phyloP scores from a whole-genome alignment of 1,284 basidiomycete species.

The Pascua sp. region DNA sequence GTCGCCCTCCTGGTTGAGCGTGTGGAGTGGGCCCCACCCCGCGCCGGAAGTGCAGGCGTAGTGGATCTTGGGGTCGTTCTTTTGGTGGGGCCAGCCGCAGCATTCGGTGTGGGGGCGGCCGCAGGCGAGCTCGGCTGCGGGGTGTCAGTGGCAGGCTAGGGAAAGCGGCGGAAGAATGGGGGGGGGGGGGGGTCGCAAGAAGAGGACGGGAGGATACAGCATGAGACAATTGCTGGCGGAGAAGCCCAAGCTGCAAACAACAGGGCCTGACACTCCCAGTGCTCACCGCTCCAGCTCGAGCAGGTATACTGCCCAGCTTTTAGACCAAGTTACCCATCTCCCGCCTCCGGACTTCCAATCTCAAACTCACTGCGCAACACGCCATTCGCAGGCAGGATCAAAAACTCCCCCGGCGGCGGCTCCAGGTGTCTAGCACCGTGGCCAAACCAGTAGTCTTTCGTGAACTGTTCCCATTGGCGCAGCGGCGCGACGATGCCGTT shows the following conservation, averaged over 20 bases:
- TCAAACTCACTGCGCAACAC: too few species aligned
- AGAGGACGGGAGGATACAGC: too few species aligned
- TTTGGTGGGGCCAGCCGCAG: background rate
- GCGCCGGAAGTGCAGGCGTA: too few species aligned
- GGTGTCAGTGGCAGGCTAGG: too few species aligned
- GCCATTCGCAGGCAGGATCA: background rate
- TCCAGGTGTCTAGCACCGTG: background rate
- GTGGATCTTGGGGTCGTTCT: background rate
- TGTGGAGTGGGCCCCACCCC: background rate
- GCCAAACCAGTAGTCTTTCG: constrained; percentile 2
- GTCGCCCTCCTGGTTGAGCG: constrained; percentile 1
- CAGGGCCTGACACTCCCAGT: background rate
- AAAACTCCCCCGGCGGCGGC: background rate
- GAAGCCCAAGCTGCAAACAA: background rate
- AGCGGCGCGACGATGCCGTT: background rate
- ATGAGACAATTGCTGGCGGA: too few species aligned
- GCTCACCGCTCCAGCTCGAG: too few species aligned
- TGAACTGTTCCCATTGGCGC: background rate
- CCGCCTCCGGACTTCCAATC: too few species aligned
- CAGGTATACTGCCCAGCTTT: too few species aligned
- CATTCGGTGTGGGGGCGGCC: background rate
- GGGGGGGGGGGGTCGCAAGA: too few species aligned
- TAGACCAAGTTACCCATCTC: too few species aligned
- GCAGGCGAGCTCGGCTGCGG: constrained; percentile 5
- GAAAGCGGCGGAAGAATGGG: too few species aligned